Evolutionary conservation across 148 eudicot species (phyloP).

Genomic region (Spergularia bocconei): DNA sequence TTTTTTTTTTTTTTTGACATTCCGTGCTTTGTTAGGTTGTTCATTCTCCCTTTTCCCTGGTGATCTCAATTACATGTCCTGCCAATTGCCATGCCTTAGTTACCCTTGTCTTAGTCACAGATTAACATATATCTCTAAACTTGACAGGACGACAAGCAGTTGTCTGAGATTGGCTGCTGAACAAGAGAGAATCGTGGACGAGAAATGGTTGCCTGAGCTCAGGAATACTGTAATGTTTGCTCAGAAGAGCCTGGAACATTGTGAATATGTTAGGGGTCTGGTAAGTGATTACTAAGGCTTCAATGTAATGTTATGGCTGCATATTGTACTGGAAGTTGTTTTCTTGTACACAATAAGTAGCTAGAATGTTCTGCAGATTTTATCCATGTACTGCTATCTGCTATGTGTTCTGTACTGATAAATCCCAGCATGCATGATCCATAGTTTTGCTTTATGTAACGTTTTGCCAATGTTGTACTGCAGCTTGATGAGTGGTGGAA

Average conservation of each 20-base stretch:
- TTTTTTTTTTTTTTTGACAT: too few relatives aligned
- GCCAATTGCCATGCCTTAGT: neutral
- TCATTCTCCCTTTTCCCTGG: neutral
- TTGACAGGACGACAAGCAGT: conserved; percentile 77
- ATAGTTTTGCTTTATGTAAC: neutral
- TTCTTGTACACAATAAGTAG: neutral
- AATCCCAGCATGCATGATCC: neutral
- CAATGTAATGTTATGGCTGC: neutral
- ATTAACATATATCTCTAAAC: conserved; percentile 11
- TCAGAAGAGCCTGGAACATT: conserved; percentile 75
- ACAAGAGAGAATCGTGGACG: conserved; percentile 79
- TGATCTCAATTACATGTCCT: neutral
- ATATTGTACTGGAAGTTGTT: neutral
- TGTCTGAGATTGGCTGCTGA: conserved; percentile 85
- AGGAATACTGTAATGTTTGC: conserved; percentile 60
- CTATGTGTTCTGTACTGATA: neutral
- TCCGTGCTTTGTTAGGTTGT: neutral
- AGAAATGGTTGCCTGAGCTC: conserved; percentile 87
- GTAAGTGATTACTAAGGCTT: conserved; percentile 42
- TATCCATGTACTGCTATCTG: neutral
- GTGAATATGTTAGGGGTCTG: conserved; percentile 85
- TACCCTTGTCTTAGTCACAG: neutral
- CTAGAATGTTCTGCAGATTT: neutral
- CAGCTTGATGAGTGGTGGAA: conserved; percentile 99
- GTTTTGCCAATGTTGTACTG: conserved; percentile 18